Evolutionary conservation across 2,329 filamentous ascomycete genomes (phyloP).

Genomic region (Penicillium sp.): DNA sequence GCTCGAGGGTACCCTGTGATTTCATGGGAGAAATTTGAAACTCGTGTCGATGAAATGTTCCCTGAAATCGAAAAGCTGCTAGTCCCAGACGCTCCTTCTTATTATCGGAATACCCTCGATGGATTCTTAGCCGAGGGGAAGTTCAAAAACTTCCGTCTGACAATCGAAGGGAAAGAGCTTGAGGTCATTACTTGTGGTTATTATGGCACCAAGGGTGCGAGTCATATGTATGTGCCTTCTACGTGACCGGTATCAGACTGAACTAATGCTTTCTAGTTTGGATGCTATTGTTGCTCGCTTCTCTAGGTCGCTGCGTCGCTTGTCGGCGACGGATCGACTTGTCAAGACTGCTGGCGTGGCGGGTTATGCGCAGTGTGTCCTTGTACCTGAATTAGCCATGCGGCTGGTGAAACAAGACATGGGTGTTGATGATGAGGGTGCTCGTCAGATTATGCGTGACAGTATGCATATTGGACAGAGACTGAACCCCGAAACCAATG

Average conservation of each 20-base stretch:
- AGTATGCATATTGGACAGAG: conserved; percentile 69
- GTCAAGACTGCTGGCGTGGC: conserved; percentile 68
- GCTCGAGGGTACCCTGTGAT: conserved; percentile 68
- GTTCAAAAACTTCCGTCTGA: conserved; percentile 62
- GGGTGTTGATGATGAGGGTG: conserved; percentile 48
- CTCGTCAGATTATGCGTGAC: conserved; percentile 62
- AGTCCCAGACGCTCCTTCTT: conserved; percentile 52
- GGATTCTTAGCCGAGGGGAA: conserved; percentile 59
- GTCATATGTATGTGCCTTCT: conserved; percentile 59
- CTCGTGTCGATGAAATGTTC: conserved; percentile 61
- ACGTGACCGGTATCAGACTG: background rate
- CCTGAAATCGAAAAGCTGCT: conserved; percentile 61
- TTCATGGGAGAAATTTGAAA: conserved; percentile 65
- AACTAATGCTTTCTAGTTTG: conserved; percentile 33
- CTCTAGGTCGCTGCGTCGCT: conserved; percentile 60
- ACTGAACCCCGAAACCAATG: conserved; percentile 66
- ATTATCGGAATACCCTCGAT: conserved; percentile 62
- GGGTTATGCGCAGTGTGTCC: conserved; percentile 70
- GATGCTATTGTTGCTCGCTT: conserved; percentile 65
- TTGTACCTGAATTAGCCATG: conserved; percentile 71
- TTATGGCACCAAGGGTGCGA: conserved; percentile 75
- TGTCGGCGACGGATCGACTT: conserved; percentile 64
- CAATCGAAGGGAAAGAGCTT: conserved; percentile 45
- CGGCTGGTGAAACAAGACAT: conserved; percentile 62
- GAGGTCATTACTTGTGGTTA: conserved; percentile 72